Percentiles rank a stretch among this genome's conserved stretches.
phyloP scores from a whole-genome alignment of 371 early-diverging fungal genomes.

The Conidiobolus coronatus region DNA sequence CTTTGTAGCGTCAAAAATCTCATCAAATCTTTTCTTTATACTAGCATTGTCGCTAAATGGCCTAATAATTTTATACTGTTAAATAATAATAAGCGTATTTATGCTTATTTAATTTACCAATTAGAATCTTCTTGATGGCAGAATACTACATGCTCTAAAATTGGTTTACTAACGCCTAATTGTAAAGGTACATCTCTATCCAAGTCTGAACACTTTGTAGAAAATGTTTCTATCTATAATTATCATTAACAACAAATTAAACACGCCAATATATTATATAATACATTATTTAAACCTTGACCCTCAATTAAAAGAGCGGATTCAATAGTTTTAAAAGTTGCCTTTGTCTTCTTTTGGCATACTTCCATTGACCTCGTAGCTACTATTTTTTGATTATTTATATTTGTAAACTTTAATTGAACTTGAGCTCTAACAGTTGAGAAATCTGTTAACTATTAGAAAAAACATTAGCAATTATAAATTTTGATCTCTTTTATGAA shows the following conservation, averaged over 20 bases:
- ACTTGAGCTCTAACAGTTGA: slow-evolving; percentile 90
- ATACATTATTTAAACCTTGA: slow-evolving; percentile 31
- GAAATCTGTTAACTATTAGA: slow-evolving; percentile 47
- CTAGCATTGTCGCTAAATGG: slow-evolving; percentile 72
- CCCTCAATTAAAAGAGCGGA: slow-evolving; percentile 35
- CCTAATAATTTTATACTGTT: no score
- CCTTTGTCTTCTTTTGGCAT: slow-evolving; percentile 34
- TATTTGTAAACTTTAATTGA: slow-evolving; percentile 64
- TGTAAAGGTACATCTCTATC: slow-evolving; percentile 68
- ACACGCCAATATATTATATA: neutral
- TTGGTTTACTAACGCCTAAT: slow-evolving; percentile 75
- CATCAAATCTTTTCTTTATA: slow-evolving; percentile 98
- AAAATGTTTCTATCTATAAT: slow-evolving; percentile 37
- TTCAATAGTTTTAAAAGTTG: slow-evolving; percentile 73
- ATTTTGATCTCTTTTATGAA: neutral
- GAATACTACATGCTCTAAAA: slow-evolving; percentile 97
- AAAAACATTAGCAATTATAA: neutral
- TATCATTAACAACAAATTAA: slow-evolving; percentile 3
- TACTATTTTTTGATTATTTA: slow-evolving; percentile 47
- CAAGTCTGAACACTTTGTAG: slow-evolving; percentile 63
- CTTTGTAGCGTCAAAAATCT: slow-evolving; percentile 88
- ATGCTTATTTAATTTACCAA: no score
- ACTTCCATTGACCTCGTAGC: slow-evolving; percentile 59
- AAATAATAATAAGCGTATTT: no score
- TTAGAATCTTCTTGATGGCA: slow-evolving; percentile 99